Evolutionary conservation across 192 early-diverging fungal genomes (phyloP), one percentile per base, ranked within the genome.

Genomic region (Coemansia aciculifera): DNA sequence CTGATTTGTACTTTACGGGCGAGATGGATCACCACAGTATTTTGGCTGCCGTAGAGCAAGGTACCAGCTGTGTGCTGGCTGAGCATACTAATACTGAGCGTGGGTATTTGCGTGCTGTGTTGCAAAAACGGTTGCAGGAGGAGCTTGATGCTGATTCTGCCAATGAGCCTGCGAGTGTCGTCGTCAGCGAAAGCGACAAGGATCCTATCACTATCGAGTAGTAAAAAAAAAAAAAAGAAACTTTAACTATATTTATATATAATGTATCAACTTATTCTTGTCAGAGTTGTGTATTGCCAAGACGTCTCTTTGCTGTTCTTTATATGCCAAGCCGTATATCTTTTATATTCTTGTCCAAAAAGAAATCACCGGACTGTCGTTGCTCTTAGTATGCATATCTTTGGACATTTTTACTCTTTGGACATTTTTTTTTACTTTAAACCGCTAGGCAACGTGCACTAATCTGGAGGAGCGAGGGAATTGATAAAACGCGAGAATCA

Each of bases 1-100:
- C 93, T 3, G 95, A 97, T 74, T 67, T 98, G 29, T 94, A 88
- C 68, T 87, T 94, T 36, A 95, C 97, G 8, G 97, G 95, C 13
- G 97, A 98, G 85, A 94, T 98, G 90, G 89, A 89, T 13, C 97
- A 98, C 69, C 97, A 98, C 59, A 94, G 95, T 44, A 89, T 95
- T 5, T 85, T 98, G n/a, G 92, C 88, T 27, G 92, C 93, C 12
- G 62, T 91, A 5, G 89, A 87, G 9, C 85, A 88, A 44, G 85
- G 87, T 62, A 92, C 89, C 12, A 93, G 92, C 64, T 93, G 95
- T 3, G 86, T 98, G 39, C 81, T 98, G 62, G 88, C 86, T 63
- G 96, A 98, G 74, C 96, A 98, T 64, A 85, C 93, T 19, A 98
- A 98, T 69, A 92, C 94, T 0, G 94, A 98, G 73, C 87, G 96